Evolutionary conservation across 805 yeast genomes (phyloP).

Genomic region (Saturnispora ahearnii): DNA sequence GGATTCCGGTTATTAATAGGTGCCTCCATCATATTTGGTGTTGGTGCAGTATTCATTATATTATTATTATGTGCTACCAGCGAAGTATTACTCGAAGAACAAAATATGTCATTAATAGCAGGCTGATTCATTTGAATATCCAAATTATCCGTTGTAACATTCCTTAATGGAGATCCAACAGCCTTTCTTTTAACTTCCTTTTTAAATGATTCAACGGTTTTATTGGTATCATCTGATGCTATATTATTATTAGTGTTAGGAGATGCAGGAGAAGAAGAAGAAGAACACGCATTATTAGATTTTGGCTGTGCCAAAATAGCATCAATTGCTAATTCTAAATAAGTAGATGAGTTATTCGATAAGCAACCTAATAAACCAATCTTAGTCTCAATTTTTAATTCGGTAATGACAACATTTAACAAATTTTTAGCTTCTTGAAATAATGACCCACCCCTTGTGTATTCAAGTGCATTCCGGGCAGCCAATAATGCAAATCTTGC

Average conservation of each 20-base stretch:
- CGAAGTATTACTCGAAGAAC: conserved; percentile 9
- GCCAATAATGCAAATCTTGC: conserved; percentile 56
- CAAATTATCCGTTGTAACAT: conserved; percentile 1
- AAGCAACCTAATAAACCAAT: conserved; percentile 53
- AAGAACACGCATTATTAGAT: background rate
- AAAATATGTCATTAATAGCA: conserved; percentile 29
- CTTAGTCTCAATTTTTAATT: conserved; percentile 42
- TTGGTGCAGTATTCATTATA: background rate
- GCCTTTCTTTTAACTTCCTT: conserved; percentile 18
- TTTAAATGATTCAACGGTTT: conserved; percentile 11
- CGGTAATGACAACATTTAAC: conserved; percentile 40
- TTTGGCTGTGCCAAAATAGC: conserved; percentile 51
- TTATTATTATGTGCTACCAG: background rate
- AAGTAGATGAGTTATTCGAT: conserved; percentile 45
- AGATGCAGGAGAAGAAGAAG: background rate
- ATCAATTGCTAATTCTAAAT: conserved; percentile 52
- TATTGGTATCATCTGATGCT: background rate
- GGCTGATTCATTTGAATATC: conserved; percentile 3
- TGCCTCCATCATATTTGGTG: background rate
- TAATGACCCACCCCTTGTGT: conserved; percentile 73
- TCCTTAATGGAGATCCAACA: conserved; percentile 19
- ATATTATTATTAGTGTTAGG: background rate
- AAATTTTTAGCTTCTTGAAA: conserved; percentile 59
- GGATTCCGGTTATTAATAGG: background rate
- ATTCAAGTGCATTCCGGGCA: conserved; percentile 72